Evolutionary conservation across 2,329 filamentous ascomycete genomes (phyloP), one percentile per base, ranked within the genome.

Genomic region (Simplicillium sp.): DNA sequence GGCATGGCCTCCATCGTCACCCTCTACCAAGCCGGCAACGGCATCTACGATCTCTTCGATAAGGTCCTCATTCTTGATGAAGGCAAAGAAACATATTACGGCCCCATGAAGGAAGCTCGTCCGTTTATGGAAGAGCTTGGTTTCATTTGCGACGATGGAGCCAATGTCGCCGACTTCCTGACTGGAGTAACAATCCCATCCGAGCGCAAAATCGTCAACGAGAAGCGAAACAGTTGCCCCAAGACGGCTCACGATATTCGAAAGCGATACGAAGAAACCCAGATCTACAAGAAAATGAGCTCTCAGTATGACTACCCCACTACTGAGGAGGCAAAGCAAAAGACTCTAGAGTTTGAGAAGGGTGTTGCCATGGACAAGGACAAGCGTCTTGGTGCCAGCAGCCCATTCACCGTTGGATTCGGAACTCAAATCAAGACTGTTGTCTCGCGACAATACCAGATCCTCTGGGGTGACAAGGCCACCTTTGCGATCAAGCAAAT

Each of bases 1-100:
- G 75, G 76, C 0, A 60, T 81, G 4, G 63, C 76, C 0, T 72
- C 76, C 1, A 75, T 82, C 36, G 75, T 82, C 11, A 81, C 78
- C 0, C 64, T 84, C 0, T 85, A 86, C 53, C 82, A 85, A 52
- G 81, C 82, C 3, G 77, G 78, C 6, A 82, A 85, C 41, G 77
- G 73, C 17, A 84, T 85, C 44, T 84, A 82, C 54, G 65, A 82
- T 18, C 66, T 80, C 0, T 84, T 85, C 53, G 80, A 85, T 54
- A 85, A 84, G 52, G 79, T 84, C 0, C 64, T 84, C 1, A 71
- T 85, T 8, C 67, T 85, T 3, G 79, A 84, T 36, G 71, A 77
- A 43, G 81, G 81, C 36, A 75, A 77, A 45, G 57, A 84, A 48
- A 68, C 83, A 36, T 85, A 72, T 60, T 84, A 81, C 46, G 81